These are phyloP conservation scores for Aspergillus felis DNA, from an alignment of 2,329 filamentous ascomycete genomes.

Conservation along the genomic window DNA sequence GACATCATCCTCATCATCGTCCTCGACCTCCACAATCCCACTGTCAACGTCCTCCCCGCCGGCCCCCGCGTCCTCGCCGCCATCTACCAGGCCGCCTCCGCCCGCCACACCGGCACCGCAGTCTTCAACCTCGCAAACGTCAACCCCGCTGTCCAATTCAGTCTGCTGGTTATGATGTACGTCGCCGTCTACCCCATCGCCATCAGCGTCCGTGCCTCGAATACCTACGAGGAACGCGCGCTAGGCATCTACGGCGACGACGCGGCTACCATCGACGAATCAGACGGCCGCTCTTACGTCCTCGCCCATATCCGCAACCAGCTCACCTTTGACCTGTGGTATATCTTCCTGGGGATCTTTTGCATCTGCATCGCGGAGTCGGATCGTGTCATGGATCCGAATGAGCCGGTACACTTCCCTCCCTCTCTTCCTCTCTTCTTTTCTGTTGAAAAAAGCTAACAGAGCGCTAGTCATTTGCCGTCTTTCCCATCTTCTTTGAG, in stretches of 20 bases:
- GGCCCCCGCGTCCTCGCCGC: conserved; percentile 53
- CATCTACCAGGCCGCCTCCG: conserved; percentile 55
- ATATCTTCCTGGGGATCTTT: conserved; percentile 57
- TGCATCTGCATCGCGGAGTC: conserved; percentile 56
- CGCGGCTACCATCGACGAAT: conserved; percentile 21
- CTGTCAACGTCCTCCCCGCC: conserved; percentile 38
- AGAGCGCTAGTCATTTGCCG: conserved; percentile 38
- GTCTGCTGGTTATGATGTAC: conserved; percentile 89
- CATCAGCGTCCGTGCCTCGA: conserved; percentile 74
- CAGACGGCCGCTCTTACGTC: conserved; percentile 38
- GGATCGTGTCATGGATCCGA: conserved; percentile 22
- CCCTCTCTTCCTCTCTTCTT: background rate
- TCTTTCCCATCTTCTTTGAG: conserved; percentile 53
- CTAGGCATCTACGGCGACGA: conserved; percentile 53
- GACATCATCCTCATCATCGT: conserved; percentile 55
- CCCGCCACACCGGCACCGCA: conserved; percentile 47
- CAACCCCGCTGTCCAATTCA: conserved; percentile 54
- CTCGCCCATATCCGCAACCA: conserved; percentile 58
- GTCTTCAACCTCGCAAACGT: conserved; percentile 50
- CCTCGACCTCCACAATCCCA: conserved; percentile 50
- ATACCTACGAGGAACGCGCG: conserved; percentile 65
- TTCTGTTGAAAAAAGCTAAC: background rate
- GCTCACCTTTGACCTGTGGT: conserved; percentile 64
- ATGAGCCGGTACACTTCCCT: conserved; percentile 20
- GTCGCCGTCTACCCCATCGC: conserved; percentile 94